These are phyloP conservation scores for Teunomyces lycoperdinae DNA, from an alignment of 805 yeast genomes.

Conservation along the genomic window DNA sequence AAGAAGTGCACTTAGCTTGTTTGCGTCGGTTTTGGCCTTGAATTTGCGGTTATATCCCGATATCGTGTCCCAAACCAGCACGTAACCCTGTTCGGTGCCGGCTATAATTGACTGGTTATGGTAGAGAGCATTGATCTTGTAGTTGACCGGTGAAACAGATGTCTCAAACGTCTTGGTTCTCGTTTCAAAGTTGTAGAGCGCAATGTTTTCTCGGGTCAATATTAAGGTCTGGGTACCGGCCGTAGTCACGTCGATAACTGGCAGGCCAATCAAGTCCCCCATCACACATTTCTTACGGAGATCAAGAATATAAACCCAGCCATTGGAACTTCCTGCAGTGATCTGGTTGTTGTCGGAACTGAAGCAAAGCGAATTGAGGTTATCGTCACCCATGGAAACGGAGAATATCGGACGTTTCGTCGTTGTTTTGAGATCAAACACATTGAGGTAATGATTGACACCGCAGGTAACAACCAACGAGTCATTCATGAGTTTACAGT, in stretches of 20 bases:
- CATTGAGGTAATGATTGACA: slow-evolving; percentile 16
- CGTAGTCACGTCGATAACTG: not conserved
- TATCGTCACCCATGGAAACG: slow-evolving; percentile 20
- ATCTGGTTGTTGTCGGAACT: slow-evolving; percentile 5
- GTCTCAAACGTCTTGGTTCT: not conserved
- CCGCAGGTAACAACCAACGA: slow-evolving; percentile 25
- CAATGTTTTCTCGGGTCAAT: not conserved
- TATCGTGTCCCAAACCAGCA: slow-evolving; percentile 13
- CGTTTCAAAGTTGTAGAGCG: not conserved
- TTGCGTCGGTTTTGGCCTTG: not conserved
- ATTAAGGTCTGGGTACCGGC: not conserved
- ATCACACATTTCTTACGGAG: slow-evolving; percentile 12
- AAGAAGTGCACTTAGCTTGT: not conserved
- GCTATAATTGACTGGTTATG: slow-evolving; percentile 9
- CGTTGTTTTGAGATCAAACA: slow-evolving; percentile 22
- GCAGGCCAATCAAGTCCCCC: not conserved
- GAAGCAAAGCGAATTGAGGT: slow-evolving; percentile 20
- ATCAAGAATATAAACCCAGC: slow-evolving; percentile 20
- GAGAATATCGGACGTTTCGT: slow-evolving; percentile 12
- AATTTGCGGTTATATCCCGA: not conserved
- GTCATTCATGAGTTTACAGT: slow-evolving; percentile 17
- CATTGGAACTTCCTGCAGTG: slow-evolving; percentile 21
- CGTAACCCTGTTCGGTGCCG: slow-evolving; percentile 19
- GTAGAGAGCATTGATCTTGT: slow-evolving; percentile 8
- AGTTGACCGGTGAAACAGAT: not conserved